Evolutionary conservation across 2,329 filamentous ascomycete species (phyloP).

Genomic region (Cordyceps militaris): DNA sequence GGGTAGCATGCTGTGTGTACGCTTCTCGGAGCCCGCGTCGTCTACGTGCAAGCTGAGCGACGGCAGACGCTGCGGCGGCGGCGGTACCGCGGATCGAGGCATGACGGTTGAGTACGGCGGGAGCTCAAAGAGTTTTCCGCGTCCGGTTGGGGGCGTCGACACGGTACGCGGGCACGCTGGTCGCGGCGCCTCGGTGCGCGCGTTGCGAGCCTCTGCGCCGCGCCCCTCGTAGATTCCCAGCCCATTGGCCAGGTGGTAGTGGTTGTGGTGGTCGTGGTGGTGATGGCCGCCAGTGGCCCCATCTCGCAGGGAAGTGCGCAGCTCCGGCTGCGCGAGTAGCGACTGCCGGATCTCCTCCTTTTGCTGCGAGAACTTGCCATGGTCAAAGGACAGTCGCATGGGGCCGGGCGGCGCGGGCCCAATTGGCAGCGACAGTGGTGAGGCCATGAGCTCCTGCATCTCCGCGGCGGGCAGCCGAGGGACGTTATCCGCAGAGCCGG

Average conservation of each 20-base stretch:
- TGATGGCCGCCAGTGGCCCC: background rate
- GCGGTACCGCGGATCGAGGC: constrained; percentile 41
- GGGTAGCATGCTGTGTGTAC: constrained; percentile 6
- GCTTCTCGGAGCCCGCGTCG: constrained; percentile 13
- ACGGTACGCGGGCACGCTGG: constrained; percentile 35
- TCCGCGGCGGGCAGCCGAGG: constrained; percentile 51
- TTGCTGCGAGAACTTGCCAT: constrained; percentile 27
- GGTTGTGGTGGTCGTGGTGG: background rate
- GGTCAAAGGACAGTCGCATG: constrained; percentile 31
- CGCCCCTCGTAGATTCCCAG: constrained; percentile 13
- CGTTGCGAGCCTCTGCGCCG: constrained; percentile 17
- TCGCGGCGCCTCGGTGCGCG: constrained; percentile 20
- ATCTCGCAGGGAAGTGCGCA: constrained; percentile 5
- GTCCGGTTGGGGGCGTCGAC: constrained; percentile 45
- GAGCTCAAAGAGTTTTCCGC: constrained; percentile 26
- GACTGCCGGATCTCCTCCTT: constrained; percentile 25
- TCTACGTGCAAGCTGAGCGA: constrained; percentile 38
- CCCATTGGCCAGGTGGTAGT: constrained; percentile 20
- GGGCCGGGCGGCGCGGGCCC: constrained; percentile 29
- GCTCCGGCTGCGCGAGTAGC: constrained; percentile 23
- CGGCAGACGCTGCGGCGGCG: constrained; percentile 27
- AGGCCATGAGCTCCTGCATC: constrained; percentile 50
- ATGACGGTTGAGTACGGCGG: constrained; percentile 26
- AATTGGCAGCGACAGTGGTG: constrained; percentile 52
- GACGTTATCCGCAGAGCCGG: constrained; percentile 35